These are phyloP conservation scores for Claviceps pusilla DNA, from an alignment of 2,329 filamentous ascomycete species.

Conservation along the genomic window DNA sequence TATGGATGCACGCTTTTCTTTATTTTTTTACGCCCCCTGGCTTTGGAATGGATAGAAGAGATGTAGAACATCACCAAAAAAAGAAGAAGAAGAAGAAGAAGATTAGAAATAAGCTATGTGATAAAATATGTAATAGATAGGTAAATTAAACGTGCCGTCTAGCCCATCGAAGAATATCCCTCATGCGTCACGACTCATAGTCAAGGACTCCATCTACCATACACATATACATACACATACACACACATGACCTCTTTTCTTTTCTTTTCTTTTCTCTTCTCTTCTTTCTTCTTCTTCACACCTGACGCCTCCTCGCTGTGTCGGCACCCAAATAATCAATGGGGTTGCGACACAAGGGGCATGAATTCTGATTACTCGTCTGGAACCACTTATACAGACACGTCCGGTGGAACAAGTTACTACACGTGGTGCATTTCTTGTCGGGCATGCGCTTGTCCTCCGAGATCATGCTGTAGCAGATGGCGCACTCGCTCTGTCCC, in stretches of 20 bases:
- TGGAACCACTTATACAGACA: constrained; percentile 97
- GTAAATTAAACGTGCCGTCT: too few species aligned
- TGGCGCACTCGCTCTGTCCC: constrained; percentile 88
- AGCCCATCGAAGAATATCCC: too few species aligned
- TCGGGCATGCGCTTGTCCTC: constrained; percentile 79
- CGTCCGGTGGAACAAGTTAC: constrained; percentile 77
- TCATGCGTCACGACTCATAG: neutral
- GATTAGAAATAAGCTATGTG: too few species aligned
- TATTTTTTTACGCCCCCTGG: too few species aligned
- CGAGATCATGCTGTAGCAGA: constrained; percentile 90
- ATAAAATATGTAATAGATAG: too few species aligned
- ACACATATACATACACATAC: neutral
- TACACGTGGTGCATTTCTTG: constrained; percentile 83
- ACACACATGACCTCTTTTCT: neutral
- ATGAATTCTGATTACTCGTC: constrained; percentile 79
- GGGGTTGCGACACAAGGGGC: constrained; percentile 80
- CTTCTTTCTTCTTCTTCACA: neutral
- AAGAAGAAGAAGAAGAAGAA: too few species aligned
- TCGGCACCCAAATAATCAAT: constrained; percentile 47
- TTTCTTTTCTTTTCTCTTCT: too few species aligned
- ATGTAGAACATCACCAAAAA: too few species aligned
- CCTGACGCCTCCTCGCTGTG: constrained; percentile 22
- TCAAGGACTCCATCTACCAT: too few species aligned
- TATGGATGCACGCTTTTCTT: too few species aligned
- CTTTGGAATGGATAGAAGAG: too few species aligned